These are phyloP conservation scores for Botryotinia narcissicola DNA, from an alignment of 2,329 filamentous ascomycete species.

Conservation along the genomic window DNA sequence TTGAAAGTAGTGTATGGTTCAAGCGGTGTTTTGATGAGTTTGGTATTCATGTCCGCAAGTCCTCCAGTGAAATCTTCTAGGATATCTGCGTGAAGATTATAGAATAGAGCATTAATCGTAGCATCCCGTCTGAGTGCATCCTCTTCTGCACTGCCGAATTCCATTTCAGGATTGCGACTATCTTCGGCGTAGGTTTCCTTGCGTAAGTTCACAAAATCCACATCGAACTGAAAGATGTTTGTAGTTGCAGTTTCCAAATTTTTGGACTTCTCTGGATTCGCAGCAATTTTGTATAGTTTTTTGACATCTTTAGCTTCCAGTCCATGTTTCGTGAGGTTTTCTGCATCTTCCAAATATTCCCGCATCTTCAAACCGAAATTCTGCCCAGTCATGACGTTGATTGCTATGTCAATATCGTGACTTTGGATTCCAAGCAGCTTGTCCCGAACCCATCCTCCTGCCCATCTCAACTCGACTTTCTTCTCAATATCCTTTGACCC, in stretches of 20 bases:
- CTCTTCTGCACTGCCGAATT: constrained; percentile 88
- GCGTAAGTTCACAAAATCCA: constrained; percentile 91
- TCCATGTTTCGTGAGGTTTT: constrained; percentile 60
- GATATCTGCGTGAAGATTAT: constrained; percentile 75
- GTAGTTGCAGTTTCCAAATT: constrained; percentile 91
- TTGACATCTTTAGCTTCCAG: constrained; percentile 61
- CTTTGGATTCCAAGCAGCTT: constrained; percentile 71
- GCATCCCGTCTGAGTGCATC: constrained; percentile 88
- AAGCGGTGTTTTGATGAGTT: constrained; percentile 79
- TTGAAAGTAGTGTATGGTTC: constrained; percentile 90
- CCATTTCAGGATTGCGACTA: constrained; percentile 85
- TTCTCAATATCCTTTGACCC: constrained; percentile 47
- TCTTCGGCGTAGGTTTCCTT: constrained; percentile 90
- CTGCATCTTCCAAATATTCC: constrained; percentile 62
- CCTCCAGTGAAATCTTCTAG: constrained; percentile 88
- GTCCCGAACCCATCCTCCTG: constrained; percentile 85
- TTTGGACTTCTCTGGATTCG: constrained; percentile 95
- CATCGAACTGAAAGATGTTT: constrained; percentile 78
- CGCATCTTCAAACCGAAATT: constrained; percentile 69
- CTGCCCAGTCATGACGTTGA: constrained; percentile 81
- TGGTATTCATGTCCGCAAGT: constrained; percentile 67
- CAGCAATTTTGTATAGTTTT: constrained; percentile 81
- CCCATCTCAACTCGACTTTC: constrained; percentile 69
- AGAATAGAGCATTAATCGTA: constrained; percentile 94
- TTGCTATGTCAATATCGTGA: constrained; percentile 81